Base-by-base conservation (phyloP, 2,329 filamentous ascomycete species). In the Verticillium longisporum region DNA sequence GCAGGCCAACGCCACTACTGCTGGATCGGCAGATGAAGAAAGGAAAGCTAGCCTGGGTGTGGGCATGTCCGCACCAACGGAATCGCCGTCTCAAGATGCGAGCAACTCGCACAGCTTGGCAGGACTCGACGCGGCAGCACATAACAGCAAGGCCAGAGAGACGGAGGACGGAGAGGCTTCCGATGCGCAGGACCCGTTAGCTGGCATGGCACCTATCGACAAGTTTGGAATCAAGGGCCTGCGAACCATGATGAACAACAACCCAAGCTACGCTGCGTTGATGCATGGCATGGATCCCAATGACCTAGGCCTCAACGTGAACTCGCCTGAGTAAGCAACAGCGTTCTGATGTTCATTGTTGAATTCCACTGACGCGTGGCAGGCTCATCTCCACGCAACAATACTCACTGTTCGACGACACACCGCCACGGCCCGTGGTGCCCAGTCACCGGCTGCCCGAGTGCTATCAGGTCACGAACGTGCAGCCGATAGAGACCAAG, bases 141-240 rank as follows among this genome's bases (percentile, higher is more conserved):
- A 74, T 10, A 61, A 71, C 4, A 70, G 67, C 31, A 81, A 80
- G 67, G 66, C 66, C 14, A 78, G 76, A 57, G 80, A 82, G 6
- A 75, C 77, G 55, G 75, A 78, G 60, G 77, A 78, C 11, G 64
- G 66, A 18, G 15, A 21, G n/a, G 41, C n/a, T 18, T 21, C 41
- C 15, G 41, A 50, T n/a, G 73, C 78, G 11, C 78, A 84, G 65
- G 85, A 89, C 69, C 85, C 85, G 55, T 74, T 88, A 32, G 77
- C 78, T 56, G 83, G 84, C 55, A 86, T 88, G 85, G 73, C 81
- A n/a, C 79, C 83, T 3, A 80, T 79, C 45, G 86, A 89, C 67
- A 87, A 83, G 69, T 89, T 81, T 79, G 86, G 86, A 4, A 77
- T 88, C 56, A 88, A 88, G 69, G 86, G 86, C 10, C 75, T 88